A percentile compares a stretch with the other conserved stretches of the same genome.
These are phyloP conservation scores for Zygosaccharomyces kombuchaensis DNA, from an alignment of 805 yeast genomes.

Conservation along the genomic window DNA sequence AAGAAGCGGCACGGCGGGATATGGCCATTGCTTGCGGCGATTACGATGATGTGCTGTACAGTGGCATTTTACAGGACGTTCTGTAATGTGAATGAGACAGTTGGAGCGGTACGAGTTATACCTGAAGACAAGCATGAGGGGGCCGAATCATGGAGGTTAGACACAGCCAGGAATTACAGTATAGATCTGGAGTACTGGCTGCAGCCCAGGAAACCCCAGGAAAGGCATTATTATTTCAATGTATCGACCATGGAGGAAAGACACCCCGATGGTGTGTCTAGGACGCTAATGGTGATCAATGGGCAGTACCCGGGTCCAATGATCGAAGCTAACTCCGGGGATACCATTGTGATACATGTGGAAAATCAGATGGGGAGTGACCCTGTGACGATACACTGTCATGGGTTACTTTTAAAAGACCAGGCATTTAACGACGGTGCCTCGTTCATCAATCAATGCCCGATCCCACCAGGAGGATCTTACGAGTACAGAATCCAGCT, in stretches of 20 bases:
- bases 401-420: conserved; percentile 44
- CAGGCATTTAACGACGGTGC: conserved; percentile 51
- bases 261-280: conserved; percentile 31
- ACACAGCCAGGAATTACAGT: conserved; percentile 26
- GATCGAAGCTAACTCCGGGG: conserved; percentile 43
- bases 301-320: conserved; percentile 49
- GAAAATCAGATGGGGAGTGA: conserved; percentile 37
- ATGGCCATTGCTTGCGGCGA: neutral
- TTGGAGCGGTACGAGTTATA: neutral
- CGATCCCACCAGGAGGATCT: conserved; percentile 40
- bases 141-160: conserved; percentile 24
- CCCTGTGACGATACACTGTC: conserved; percentile 48
- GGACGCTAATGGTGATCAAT: conserved; percentile 36
- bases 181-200: conserved; percentile 23
- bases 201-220: conserved; percentile 14
- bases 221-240: conserved; percentile 25
- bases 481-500: conserved; percentile 42
- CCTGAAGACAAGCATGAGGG: neutral
- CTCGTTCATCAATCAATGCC: conserved; percentile 47
- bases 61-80: neutral
- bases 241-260: conserved; percentile 21
- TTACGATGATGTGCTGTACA: neutral
- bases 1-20: neutral
- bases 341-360: conserved; percentile 42
- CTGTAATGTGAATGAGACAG: neutral